These are phyloP conservation scores for Boletus speciosus DNA, from an alignment of 768 basidiomycete genomes.

Conservation along the genomic window DNA sequence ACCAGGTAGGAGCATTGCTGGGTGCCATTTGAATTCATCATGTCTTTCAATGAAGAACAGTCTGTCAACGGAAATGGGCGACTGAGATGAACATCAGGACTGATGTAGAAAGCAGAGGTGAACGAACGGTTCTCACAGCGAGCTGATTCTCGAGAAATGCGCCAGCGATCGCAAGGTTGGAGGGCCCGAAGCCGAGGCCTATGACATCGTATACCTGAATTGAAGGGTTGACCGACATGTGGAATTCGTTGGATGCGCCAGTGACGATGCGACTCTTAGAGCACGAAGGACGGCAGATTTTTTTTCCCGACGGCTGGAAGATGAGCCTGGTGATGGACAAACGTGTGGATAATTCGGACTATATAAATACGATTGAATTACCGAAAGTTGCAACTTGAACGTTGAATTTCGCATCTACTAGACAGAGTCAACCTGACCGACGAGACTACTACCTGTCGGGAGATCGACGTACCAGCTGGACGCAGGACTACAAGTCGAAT, in stretches of 20 bases:
- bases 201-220: constrained; percentile 40
- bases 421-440: not conserved
- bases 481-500: not conserved
- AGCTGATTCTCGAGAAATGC: constrained; percentile 42
- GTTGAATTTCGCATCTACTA: not conserved
- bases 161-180: constrained; percentile 49
- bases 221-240: constrained; percentile 3
- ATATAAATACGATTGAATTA: not conserved
- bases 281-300: not conserved
- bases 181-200: constrained; percentile 51
- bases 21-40: constrained; percentile 49
- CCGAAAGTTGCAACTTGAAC: not conserved
- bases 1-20: constrained; percentile 52
- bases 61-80: constrained; percentile 24
- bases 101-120: not conserved
- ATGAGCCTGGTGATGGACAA: not conserved
- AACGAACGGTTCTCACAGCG: constrained; percentile 6
- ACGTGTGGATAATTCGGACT: not conserved
- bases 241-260: not conserved
- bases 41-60: constrained; percentile 50
- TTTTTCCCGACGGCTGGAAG: not conserved
- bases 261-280: not conserved
- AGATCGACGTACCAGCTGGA: not conserved
- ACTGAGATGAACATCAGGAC: constrained; percentile 5
- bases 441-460: not conserved